A percentile compares a stretch with the other conserved stretches of the same genome.
These are phyloP conservation scores for Thelonectria discophora DNA, from an alignment of 2,329 filamentous ascomycete species.

Conservation along the genomic window DNA sequence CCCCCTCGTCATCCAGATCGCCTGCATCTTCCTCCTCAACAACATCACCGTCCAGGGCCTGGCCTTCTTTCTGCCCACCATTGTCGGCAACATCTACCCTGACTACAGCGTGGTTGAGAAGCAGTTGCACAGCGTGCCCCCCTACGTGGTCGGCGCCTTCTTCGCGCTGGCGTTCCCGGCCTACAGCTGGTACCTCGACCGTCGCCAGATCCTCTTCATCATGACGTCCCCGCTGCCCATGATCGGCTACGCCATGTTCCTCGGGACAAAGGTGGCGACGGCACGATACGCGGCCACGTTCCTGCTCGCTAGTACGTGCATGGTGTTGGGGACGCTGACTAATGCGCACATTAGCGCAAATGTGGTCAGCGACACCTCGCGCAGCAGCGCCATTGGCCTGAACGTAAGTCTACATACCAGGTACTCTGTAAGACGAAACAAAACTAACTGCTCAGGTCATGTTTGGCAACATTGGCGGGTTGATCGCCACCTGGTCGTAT, in stretches of 20 bases:
- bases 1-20: slow-evolving; percentile 63
- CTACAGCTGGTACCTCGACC: slow-evolving; percentile 64
- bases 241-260: slow-evolving; percentile 71
- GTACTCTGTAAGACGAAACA: not conserved
- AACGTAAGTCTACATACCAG: slow-evolving; percentile 30
- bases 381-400: slow-evolving; percentile 67
- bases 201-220: slow-evolving; percentile 65
- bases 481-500: slow-evolving; percentile 73
- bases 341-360: slow-evolving; percentile 72
- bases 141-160: slow-evolving; percentile 69
- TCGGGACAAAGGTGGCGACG: slow-evolving; percentile 56
- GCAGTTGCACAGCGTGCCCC: slow-evolving; percentile 72
- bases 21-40: slow-evolving; percentile 69
- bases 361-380: slow-evolving; percentile 71
- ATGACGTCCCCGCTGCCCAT: slow-evolving; percentile 65
- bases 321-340: slow-evolving; percentile 67
- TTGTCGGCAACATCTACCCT: slow-evolving; percentile 71
- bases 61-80: slow-evolving; percentile 72
- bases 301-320: slow-evolving; percentile 68
- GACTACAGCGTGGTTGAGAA: slow-evolving; percentile 63
- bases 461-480: slow-evolving; percentile 63
- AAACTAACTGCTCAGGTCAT: slow-evolving; percentile 36
- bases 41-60: slow-evolving; percentile 74
- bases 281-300: slow-evolving; percentile 72
- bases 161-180: slow-evolving; percentile 66